Percentiles rank a stretch among this genome's conserved stretches.
Conservation (phyloP, 2,329 filamentous ascomycete species). For the Fonsecaea monophora region DNA sequence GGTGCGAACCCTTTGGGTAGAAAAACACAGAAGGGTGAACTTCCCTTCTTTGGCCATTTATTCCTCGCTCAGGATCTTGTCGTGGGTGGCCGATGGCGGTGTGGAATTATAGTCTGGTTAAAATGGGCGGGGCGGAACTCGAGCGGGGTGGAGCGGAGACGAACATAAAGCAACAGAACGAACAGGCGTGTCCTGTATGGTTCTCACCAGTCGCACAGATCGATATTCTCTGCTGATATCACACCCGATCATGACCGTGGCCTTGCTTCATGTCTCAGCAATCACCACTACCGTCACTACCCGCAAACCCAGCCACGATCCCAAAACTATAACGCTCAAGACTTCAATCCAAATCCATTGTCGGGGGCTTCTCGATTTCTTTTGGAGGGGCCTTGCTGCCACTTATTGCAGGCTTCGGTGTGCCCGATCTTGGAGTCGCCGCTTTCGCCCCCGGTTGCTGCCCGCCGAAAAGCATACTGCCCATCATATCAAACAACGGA, state of each 20-base stretch:
- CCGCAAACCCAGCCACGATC: not conserved
- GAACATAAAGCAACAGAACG: too few species aligned
- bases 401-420: constrained; percentile 40
- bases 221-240: not conserved
- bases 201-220: not conserved
- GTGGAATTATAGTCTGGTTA: too few species aligned
- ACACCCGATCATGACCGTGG: not conserved
- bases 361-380: constrained; percentile 44
- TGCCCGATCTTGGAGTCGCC: constrained; percentile 53
- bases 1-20: too few species aligned
- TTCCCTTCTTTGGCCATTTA: too few species aligned
- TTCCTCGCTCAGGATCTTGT: too few species aligned
- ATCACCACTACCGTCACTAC: not conserved
- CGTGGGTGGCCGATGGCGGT: too few species aligned
- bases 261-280: not conserved
- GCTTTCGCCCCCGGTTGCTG: constrained; percentile 13
- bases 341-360: constrained; percentile 53
- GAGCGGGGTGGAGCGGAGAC: not conserved
- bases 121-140: not conserved
- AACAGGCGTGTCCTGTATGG: not conserved
- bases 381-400: constrained; percentile 19
- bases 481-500: constrained; percentile 97
- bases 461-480: constrained; percentile 84
- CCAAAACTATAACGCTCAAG: not conserved
- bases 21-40: too few species aligned